phyloP scores from a whole-genome alignment of 768 basidiomycete species.

The Pleurotus eryngii region DNA sequence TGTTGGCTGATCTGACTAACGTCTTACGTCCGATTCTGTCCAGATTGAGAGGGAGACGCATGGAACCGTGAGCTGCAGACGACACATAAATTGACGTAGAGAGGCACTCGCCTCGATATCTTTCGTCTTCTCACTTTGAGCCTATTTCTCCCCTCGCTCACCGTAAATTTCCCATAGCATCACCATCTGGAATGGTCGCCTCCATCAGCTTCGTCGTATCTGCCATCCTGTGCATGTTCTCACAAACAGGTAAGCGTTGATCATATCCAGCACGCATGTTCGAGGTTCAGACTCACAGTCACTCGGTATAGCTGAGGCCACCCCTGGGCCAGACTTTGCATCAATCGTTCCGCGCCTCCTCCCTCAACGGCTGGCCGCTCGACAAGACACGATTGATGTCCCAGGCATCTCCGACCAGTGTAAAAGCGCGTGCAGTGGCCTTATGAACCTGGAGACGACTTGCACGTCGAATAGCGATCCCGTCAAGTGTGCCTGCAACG shows the following conservation, averaged over 20 bases:
- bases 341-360: not conserved
- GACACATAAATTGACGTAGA: not conserved
- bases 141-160: not conserved
- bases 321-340: not conserved
- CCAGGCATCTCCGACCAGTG: not conserved
- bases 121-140: not conserved
- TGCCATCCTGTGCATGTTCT: not conserved
- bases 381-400: not conserved
- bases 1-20: not conserved
- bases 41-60: not conserved
- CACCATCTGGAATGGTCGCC: slow-evolving; percentile 4
- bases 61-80: not conserved
- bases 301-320: not conserved
- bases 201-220: not conserved
- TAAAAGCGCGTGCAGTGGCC: not conserved
- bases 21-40: not conserved
- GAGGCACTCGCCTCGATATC: not conserved
- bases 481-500: not conserved
- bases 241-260: not conserved
- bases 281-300: not conserved
- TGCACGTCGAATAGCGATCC: not conserved
- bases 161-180: not conserved
- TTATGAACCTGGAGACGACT: not conserved
- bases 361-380: not conserved
- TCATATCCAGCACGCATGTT: not conserved